These are phyloP conservation scores for Ceratobasidium sp. DNA, from an alignment of 1,284 basidiomycete genomes.

Conservation along the genomic window DNA sequence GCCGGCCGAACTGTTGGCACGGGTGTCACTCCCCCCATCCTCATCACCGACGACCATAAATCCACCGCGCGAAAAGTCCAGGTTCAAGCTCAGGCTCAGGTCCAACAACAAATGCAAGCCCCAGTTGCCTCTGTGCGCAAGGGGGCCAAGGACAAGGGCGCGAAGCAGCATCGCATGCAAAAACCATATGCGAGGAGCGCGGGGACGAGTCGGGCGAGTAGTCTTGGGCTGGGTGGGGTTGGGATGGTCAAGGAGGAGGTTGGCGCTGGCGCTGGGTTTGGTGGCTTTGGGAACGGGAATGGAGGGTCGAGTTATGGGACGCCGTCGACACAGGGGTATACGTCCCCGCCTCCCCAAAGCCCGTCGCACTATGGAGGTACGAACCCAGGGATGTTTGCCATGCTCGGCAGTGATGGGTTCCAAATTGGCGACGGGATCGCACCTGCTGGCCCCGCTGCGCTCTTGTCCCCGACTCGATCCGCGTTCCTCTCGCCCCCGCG, in stretches of 20 bases:
- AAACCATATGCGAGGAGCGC: conserved; percentile 37
- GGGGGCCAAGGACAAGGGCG: conserved; percentile 20
- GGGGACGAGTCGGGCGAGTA: conserved; percentile 39
- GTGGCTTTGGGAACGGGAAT: not conserved
- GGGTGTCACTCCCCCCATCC: conserved; percentile 90
- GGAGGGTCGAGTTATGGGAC: conserved; percentile 32
- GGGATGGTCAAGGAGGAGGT: conserved; percentile 34
- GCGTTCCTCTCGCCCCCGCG: conserved; percentile 28
- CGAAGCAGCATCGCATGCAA: conserved; percentile 35
- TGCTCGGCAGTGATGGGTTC: conserved; percentile 2
- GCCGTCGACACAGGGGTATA: conserved; percentile 41
- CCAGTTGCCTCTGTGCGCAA: not conserved
- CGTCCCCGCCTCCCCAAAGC: conserved; percentile 36
- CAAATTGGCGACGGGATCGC: conserved; percentile 19
- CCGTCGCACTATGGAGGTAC: conserved; percentile 10
- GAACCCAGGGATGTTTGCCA: conserved; percentile 21
- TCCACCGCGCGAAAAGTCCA: conserved; percentile 61
- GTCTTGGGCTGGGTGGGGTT: conserved; percentile 19
- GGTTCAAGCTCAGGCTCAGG: conserved; percentile 30
- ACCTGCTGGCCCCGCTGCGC: not conserved
- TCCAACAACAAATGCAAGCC: not conserved
- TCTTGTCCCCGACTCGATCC: conserved; percentile 23
- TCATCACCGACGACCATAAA: conserved; percentile 99
- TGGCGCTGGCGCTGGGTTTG: not conserved
- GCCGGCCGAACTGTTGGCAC: conserved; percentile 84